Base-by-base conservation (phyloP, 805 yeast genomes). In the Priceomyces haplophilus region DNA sequence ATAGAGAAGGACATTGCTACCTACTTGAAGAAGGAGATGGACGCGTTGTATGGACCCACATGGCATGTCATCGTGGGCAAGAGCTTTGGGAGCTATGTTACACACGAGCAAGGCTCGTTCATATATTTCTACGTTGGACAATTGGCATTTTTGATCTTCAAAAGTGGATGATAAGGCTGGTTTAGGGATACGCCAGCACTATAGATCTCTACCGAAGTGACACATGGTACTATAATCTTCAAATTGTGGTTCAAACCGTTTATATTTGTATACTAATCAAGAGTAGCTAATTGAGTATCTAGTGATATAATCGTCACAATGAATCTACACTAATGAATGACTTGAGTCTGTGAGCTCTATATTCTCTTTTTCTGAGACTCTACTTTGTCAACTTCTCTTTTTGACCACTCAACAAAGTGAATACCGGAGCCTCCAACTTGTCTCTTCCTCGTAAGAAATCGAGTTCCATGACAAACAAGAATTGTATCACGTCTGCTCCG, bases 371-470 rank as follows among this genome's bases (percentile, higher is more conserved):
- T 27, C n/a, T 27, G 31, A 11, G n/a, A n/a, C 5, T 12, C n/a
- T 27, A 27, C n/a, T 32, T 32, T 7, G 7, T 18, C 35, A 34
- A 57, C 50, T 73, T 65, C 63, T 83, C 88, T 38, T 76, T 65
- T 67, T 90, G 97, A 39, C 91, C 96, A 43, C 82, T 81, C 54
- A 93, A 74, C 51, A 93, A 76, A 34, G 99, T 93, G 75, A 80
- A 90, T n/a, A 85, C 85, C 24, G 91, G 95, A 34, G 93, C 88
- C 44, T 73, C 76, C 55, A 93, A 81, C 71, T 80, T 85, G 44
- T 85, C 90, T 68, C 96, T 82, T 52, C 99, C 99, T 61, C 89
- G 84, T 62, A 93, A 79, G 79, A 91, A 93, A 59, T 88, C 91
- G 58, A 93, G 81, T 71, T 93, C 99, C 87, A 93, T 81, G 36